Base-by-base conservation (phyloP, 2,329 filamentous ascomycete species). In the Claviceps quebecensis region DNA sequence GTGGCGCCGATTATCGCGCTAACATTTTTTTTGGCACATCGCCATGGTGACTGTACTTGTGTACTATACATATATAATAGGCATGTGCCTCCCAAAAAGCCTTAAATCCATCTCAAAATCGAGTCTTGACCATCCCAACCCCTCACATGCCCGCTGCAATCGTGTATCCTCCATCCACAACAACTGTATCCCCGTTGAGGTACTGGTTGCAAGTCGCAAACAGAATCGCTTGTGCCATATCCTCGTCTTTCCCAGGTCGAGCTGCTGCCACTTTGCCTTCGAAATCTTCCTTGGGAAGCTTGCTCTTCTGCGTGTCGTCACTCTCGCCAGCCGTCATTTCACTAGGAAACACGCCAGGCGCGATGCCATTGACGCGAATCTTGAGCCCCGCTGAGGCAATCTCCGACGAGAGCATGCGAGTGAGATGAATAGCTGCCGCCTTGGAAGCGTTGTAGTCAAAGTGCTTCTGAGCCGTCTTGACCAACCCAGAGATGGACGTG, bases 351-450 rank as follows among this genome's bases (percentile, higher is more conserved):
- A 85, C 74, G 37, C 84, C 84, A 0, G 86, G 86, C 0, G 86
- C 86, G 54, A 87, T 86, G 41, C 83, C 80, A 60, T 89, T 76
- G 39, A 84, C 75, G 57, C 88, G 86, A 41, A 78, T 72, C 63
- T 79, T 83, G 54, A 84, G 74, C 19, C 75, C 72, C 46, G 77
- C 71, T 54, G 68, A 68, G 0, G 77, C 74, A 5, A 85, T 62
- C 64, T 86, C 82, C 39, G 71, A 68, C 0, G 82, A 80, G 11
- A 86, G 66, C 61, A 86, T 81, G 51, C 80, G 71, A 37, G 73
- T 81, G 51, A 86, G 65, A 57, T 86, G 83, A 55, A 80, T 73
- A 2, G 83, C 69, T 0, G 81, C 83, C 0, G 75, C 83, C 65
- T 86, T 86, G 55, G 69, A 75, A 0, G 79, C 74, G 48, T 77